These are phyloP conservation scores for Boletus rubroflammeus DNA, from an alignment of 768 basidiomycete genomes.

Conservation along the genomic window DNA sequence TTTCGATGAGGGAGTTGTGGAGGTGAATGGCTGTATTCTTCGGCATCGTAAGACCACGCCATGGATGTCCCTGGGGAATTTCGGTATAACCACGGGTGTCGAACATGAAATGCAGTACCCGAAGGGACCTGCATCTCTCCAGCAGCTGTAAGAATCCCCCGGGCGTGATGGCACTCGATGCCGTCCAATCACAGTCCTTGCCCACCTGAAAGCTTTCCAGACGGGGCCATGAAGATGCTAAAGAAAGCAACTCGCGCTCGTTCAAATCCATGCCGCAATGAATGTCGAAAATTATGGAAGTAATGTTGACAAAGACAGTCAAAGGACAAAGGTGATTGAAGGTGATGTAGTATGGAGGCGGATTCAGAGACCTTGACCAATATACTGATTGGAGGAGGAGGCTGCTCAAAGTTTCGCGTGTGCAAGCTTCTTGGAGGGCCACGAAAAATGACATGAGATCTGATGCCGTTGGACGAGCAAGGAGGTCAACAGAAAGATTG, in stretches of 20 bases:
- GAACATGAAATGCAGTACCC: not conserved
- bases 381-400: not conserved
- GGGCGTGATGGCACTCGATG: slow-evolving; percentile 7
- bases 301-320: slow-evolving; percentile 6
- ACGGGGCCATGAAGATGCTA: slow-evolving; percentile 16
- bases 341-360: not conserved
- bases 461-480: not conserved
- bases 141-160: slow-evolving; percentile 9
- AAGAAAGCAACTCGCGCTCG: slow-evolving; percentile 2
- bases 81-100: slow-evolving; percentile 10
- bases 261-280: slow-evolving; percentile 2
- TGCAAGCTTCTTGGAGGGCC: not conserved
- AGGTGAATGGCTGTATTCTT: not conserved
- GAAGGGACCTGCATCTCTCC: slow-evolving; percentile 13
- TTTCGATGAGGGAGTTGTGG: slow-evolving; percentile 1
- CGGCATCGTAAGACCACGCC: slow-evolving; percentile 6
- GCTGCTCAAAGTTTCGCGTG: not conserved
- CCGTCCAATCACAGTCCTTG: not conserved
- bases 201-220: slow-evolving; percentile 1
- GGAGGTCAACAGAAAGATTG: not conserved
- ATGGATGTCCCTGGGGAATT: slow-evolving; percentile 6
- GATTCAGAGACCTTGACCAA: not conserved
- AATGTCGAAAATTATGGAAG: not conserved
- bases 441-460: slow-evolving; percentile 5
- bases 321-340: slow-evolving; percentile 2